These are phyloP conservation scores for Paramyrothecium sp. DNA, from an alignment of 2,329 filamentous ascomycete genomes.

Conservation along the genomic window DNA sequence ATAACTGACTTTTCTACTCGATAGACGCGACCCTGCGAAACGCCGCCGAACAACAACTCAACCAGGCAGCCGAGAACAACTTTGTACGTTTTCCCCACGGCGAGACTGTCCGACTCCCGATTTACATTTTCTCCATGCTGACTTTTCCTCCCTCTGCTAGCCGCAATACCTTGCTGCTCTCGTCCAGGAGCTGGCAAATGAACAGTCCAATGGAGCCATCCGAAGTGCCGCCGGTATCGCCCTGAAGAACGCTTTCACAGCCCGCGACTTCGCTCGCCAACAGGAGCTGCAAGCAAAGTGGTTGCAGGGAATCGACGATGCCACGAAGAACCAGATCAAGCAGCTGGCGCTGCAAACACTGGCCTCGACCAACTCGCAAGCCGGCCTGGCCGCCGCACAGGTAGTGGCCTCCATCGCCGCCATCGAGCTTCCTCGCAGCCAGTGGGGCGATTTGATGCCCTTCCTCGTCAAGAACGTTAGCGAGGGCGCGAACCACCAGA, in stretches of 20 bases:
- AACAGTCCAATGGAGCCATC: slow-evolving; percentile 77
- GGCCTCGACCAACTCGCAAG: slow-evolving; percentile 73
- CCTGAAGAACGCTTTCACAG: slow-evolving; percentile 96
- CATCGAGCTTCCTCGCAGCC: slow-evolving; percentile 88
- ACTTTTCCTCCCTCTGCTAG: slow-evolving; percentile 44
- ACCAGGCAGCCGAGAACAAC: slow-evolving; percentile 88
- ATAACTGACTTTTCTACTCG: slow-evolving; percentile 31
- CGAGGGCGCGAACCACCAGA: slow-evolving; percentile 80
- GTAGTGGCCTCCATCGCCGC: slow-evolving; percentile 93
- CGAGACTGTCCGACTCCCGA: neutral
- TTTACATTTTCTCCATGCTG: slow-evolving; percentile 19
- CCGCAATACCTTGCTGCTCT: slow-evolving; percentile 90
- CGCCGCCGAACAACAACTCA: slow-evolving; percentile 90
- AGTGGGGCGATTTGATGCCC: slow-evolving; percentile 92
- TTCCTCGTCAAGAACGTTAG: slow-evolving; percentile 90
- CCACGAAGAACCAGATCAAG: slow-evolving; percentile 87
- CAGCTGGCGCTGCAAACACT: slow-evolving; percentile 86
- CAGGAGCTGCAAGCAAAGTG: slow-evolving; percentile 92
- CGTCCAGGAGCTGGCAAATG: slow-evolving; percentile 91
- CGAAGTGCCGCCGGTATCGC: slow-evolving; percentile 93
- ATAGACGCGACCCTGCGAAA: slow-evolving; percentile 86
- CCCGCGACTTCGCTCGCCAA: slow-evolving; percentile 83
- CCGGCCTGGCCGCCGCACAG: slow-evolving; percentile 87
- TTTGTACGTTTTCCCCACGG: slow-evolving; percentile 64
- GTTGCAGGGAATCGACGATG: slow-evolving; percentile 76